Base-by-base conservation (phyloP, 78 protist species). In the Andalucia godoyi region DNA sequence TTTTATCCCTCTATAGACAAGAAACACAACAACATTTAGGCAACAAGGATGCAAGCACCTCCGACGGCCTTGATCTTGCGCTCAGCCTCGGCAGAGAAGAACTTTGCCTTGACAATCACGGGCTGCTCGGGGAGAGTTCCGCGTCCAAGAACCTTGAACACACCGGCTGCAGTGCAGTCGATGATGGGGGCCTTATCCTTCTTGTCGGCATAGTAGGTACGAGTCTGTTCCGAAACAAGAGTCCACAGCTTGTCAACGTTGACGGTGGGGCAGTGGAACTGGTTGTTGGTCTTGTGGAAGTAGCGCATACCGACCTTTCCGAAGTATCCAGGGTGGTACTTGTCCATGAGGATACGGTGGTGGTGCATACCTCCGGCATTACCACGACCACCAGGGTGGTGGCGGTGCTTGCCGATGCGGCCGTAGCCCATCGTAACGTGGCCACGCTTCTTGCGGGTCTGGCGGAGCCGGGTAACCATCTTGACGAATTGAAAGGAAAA, bases 331-430 rank as follows among this genome's bases (percentile, higher is more conserved):
- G 99, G 99, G 63, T 97, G 99, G 88, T 85, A 94, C 69, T 86
- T 92, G 84, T 88, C 93, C 54, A 95, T 67, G 82, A 58, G 66
- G 67, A 82, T 95, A 30, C 99, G 71, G 88, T 91, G 95, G 69
- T 94, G 98, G 72, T 87, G 93, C 76, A 81, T 84, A 57, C 99
- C 99, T 85, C 99, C 99, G 58, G 99, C 98, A 85, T 91, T 94
- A 93, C 99, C 99, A 72, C 98, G 94, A 74, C 99, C 99, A 8
- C 89, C 81, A 17, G 98, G 93, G 55, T 97, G 98, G 85, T 94
- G 92, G 57, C 98, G 77, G 95, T 92, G 96, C 89, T 95, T 93
- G 30, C 89, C 91, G 23, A 88, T 72, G 59, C 98, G 92, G 38
- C 98, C 98, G 74, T 89, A 70, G 47, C 98, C 98, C 69, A 74